Conservation (phyloP, 139 green algal genomes). For the Spirogloea muscicola region DNA sequence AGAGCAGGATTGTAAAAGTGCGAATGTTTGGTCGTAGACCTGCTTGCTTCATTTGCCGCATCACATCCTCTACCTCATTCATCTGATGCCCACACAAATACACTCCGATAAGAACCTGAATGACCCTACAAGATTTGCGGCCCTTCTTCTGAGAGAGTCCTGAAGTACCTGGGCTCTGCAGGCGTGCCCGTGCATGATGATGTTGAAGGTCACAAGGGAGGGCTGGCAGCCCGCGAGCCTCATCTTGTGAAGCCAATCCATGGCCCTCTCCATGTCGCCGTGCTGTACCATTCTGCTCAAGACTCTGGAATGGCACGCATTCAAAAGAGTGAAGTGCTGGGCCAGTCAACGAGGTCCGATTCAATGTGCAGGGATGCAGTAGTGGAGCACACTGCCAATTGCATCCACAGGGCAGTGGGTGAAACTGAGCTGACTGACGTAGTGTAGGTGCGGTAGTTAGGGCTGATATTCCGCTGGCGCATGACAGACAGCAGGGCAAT, state of each 20-base stretch:
- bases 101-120: background rate
- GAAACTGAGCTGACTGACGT: background rate
- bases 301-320: too few species aligned
- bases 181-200: background rate
- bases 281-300: too few species aligned
- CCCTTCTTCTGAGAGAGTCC: background rate
- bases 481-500: background rate
- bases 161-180: conserved; percentile 2
- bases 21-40: background rate
- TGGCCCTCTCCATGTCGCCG: background rate
- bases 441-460: background rate
- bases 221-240: background rate
- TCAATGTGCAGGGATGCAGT: too few species aligned
- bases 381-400: too few species aligned
- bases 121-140: background rate
- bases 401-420: too few species aligned
- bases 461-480: background rate
- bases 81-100: conserved; percentile 4
- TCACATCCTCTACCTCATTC: background rate
- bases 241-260: background rate
- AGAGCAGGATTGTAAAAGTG: background rate
- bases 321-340: too few species aligned
- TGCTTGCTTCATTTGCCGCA: background rate
- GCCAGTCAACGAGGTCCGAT: too few species aligned
- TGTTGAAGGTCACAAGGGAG: background rate